Evolutionary conservation across 2,329 filamentous ascomycete species (phyloP).

Genomic region (Orbilia javanica): DNA sequence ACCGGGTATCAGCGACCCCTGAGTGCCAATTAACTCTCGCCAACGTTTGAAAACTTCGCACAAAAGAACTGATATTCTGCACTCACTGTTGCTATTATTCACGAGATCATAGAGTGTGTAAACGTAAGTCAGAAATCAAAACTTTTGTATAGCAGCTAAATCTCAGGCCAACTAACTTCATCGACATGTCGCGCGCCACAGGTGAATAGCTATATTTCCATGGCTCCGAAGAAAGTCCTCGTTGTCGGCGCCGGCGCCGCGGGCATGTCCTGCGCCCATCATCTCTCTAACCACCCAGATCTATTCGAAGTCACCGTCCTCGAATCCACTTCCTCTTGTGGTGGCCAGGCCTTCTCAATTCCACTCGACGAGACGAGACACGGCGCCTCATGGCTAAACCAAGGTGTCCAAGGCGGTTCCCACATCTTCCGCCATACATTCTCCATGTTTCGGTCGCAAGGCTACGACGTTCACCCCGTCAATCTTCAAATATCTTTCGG

Average conservation of each 20-base stretch:
- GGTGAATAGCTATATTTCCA: constrained; percentile 10
- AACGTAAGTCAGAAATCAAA: too few species aligned
- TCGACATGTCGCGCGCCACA: too few species aligned
- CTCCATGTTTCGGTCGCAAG: constrained; percentile 74
- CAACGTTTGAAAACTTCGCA: too few species aligned
- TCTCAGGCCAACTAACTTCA: neutral
- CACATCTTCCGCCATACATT: constrained; percentile 78
- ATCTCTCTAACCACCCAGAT: constrained; percentile 72
- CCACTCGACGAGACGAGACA: constrained; percentile 72
- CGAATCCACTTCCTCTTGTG: constrained; percentile 72
- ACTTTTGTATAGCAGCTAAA: too few species aligned
- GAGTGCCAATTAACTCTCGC: too few species aligned
- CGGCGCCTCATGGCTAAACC: constrained; percentile 74
- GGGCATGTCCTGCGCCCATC: constrained; percentile 73
- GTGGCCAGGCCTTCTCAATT: constrained; percentile 75
- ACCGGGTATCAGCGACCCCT: too few species aligned
- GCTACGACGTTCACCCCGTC: constrained; percentile 71
- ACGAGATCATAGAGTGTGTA: too few species aligned
- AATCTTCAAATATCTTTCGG: constrained; percentile 75
- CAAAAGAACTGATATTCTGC: too few species aligned
- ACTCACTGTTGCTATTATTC: too few species aligned
- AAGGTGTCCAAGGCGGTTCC: constrained; percentile 75
- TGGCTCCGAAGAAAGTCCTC: constrained; percentile 69
- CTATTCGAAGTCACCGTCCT: constrained; percentile 73
- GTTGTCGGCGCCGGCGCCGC: constrained; percentile 75